Base-by-base conservation (phyloP, 2,329 filamentous ascomycete species). In the Fusarium tricinctum region DNA sequence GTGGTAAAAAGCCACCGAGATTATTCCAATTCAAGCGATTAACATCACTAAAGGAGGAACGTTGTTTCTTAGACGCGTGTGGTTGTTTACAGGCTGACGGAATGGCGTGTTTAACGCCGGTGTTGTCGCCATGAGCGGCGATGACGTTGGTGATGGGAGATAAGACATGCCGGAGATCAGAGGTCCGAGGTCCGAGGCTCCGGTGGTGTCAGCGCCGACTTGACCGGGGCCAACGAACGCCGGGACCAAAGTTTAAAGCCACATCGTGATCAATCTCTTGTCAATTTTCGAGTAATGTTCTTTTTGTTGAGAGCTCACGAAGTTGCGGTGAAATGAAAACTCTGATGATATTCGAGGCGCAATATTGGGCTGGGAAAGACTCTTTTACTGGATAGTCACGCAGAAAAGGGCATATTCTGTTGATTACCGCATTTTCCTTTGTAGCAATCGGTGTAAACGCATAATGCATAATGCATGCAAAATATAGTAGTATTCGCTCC, bases 141-240 rank as follows among this genome's bases (percentile, higher is more conserved):
- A 52, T 62, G 56, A 65, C 52, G 62, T 67, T 64, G 15, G 61
- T 52, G 65, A 66, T 53, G 44, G 32, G 33, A 42, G 51, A 59
- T 52, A 52, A 47, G 33, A 28, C 22, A 9, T 30, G 10, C 28
- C 48, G 58, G 61, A 58, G 52, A 39, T 40, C 38, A 28, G 45
- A 66, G 55, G 43, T 28, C 56, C 35, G 45, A 66, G 55, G 47
- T 26, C 56, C 40, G 40, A 62, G 58, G 45, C 39, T 46, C 49
- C 52, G 66, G 62, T 22, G 38, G n/a, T 44, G 14, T 32, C n/a
- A 15, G 23, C 26, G 45, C 51, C 48, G 56, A 49, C 22, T 40
- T 17, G 30, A 33, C 39, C 50, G 56, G 49, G 28, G 49, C 53
- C 15, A 35, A 42, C n/a, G 40, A 39, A 22, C 30, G 26, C 62